Percentiles rank a stretch among this genome's conserved stretches.
phyloP scores from a whole-genome alignment of 176 grass and related monocot species.

The Pontederia crassipes region DNA sequence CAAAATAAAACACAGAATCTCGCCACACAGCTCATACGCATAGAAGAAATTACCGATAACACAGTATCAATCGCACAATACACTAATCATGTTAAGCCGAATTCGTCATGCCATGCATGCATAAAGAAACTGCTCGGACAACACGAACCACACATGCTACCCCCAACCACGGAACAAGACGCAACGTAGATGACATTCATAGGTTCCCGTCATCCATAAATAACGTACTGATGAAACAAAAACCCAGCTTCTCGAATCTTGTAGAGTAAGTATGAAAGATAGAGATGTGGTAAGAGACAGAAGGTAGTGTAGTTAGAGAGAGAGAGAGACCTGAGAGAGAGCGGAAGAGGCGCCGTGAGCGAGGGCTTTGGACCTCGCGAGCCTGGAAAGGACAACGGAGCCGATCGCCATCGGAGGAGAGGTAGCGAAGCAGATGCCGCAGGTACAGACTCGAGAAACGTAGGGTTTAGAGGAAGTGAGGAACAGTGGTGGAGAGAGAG shows the following conservation, averaged over 20 bases:
- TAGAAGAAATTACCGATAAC: too few species aligned
- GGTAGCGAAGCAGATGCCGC: not conserved
- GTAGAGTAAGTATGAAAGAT: not conserved
- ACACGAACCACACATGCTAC: too few species aligned
- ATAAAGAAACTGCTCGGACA: too few species aligned
- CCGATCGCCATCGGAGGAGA: constrained; percentile 53
- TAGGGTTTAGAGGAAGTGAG: not conserved
- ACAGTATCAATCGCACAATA: too few species aligned
- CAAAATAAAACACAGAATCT: too few species aligned
- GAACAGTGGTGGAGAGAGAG: not conserved
- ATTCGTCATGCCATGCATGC: too few species aligned
- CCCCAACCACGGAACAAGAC: too few species aligned
- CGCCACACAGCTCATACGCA: too few species aligned
- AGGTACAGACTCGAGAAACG: not conserved
- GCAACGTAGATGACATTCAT: too few species aligned
- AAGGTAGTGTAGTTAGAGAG: not conserved
- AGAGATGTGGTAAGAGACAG: not conserved
- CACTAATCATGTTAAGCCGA: too few species aligned
- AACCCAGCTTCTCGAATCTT: not conserved
- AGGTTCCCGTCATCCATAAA: too few species aligned
- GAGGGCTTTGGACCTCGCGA: constrained; percentile 39
- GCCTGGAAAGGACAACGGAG: constrained; percentile 56
- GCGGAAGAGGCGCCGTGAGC: constrained; percentile 25
- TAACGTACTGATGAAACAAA: not conserved
- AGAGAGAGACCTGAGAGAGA: constrained; percentile 41